Evolutionary conservation across 345 rosid species (phyloP).

Genomic region (Lagerstroemia speciosa): DNA sequence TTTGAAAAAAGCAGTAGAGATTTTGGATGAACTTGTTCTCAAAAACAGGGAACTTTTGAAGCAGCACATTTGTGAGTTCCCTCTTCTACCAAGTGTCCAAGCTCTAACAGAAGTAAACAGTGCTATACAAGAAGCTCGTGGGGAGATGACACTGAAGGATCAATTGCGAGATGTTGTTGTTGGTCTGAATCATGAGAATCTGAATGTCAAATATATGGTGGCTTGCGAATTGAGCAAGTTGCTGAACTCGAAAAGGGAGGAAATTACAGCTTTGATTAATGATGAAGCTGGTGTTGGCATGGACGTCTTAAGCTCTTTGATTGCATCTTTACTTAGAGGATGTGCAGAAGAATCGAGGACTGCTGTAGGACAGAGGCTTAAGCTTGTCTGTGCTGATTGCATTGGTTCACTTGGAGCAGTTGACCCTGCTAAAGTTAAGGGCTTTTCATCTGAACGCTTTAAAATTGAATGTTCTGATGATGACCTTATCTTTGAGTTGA

Average conservation of each 20-base stretch:
- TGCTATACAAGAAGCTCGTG: conserved; percentile 92
- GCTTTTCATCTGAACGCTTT: conserved; percentile 62
- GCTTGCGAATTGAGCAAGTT: conserved; percentile 90
- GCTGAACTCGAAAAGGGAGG: conserved; percentile 57
- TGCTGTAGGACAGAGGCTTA: conserved; percentile 75
- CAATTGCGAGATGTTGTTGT: conserved; percentile 64
- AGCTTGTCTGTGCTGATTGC: conserved; percentile 89
- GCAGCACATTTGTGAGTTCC: conserved; percentile 89
- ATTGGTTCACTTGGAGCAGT: conserved; percentile 94
- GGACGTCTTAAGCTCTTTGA: conserved; percentile 77
- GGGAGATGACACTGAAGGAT: conserved; percentile 75
- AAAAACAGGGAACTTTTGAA: conserved; percentile 63
- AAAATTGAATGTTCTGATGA: conserved; percentile 97
- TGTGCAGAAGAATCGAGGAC: conserved; percentile 99
- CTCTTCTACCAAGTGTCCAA: conserved; percentile 75
- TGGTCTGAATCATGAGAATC: conserved; percentile 84
- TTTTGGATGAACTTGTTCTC: conserved; percentile 80
- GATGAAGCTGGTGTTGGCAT: conserved; percentile 72
- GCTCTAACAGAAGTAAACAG: conserved; percentile 67
- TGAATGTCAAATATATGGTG: conserved; percentile 97
- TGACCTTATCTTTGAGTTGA: conserved; percentile 94
- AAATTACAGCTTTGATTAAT: conserved; percentile 57
- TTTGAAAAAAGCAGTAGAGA: conserved; percentile 63
- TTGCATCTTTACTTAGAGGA: conserved; percentile 76
- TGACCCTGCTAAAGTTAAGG: conserved; percentile 93